These are phyloP conservation scores for Blastomyces gilchristii DNA, from an alignment of 2,329 filamentous ascomycete genomes.

Conservation along the genomic window DNA sequence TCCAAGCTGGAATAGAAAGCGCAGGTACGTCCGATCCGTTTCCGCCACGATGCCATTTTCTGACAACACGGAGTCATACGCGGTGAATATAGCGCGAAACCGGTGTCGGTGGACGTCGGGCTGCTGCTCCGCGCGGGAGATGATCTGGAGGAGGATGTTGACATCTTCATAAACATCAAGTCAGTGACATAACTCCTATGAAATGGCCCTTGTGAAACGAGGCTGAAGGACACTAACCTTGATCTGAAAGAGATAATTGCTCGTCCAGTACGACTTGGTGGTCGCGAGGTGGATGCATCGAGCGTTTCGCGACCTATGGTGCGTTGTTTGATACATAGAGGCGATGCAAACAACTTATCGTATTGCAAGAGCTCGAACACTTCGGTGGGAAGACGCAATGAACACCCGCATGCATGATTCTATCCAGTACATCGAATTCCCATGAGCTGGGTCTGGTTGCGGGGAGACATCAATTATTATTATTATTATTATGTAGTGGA, in stretches of 20 bases:
- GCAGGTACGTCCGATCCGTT: constrained; percentile 63
- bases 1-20: constrained; percentile 70
- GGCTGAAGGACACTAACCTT: constrained; percentile 37
- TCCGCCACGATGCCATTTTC: constrained; percentile 60
- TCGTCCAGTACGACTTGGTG: constrained; percentile 33
- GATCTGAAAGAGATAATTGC: constrained; percentile 46
- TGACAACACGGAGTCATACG: constrained; percentile 67
- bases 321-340: constrained; percentile 37
- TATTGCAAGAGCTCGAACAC: constrained; percentile 27
- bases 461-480: background rate
- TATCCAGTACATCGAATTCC: background rate
- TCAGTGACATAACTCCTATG: constrained; percentile 3
- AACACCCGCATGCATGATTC: constrained; percentile 7
- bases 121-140: constrained; percentile 58
- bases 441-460: background rate
- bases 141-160: constrained; percentile 64
- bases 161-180: constrained; percentile 50
- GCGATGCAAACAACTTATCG: constrained; percentile 25
- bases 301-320: constrained; percentile 38
- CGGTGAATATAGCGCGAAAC: constrained; percentile 67
- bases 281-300: constrained; percentile 41
- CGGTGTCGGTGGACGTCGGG: constrained; percentile 55
- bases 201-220: constrained; percentile 6
- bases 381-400: constrained; percentile 8
- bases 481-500: background rate